Percentiles rank a stretch among this genome's conserved stretches.
These are phyloP conservation scores for Fragilaria radians DNA, from an alignment of 108 stramenopile genomes.

Conservation along the genomic window DNA sequence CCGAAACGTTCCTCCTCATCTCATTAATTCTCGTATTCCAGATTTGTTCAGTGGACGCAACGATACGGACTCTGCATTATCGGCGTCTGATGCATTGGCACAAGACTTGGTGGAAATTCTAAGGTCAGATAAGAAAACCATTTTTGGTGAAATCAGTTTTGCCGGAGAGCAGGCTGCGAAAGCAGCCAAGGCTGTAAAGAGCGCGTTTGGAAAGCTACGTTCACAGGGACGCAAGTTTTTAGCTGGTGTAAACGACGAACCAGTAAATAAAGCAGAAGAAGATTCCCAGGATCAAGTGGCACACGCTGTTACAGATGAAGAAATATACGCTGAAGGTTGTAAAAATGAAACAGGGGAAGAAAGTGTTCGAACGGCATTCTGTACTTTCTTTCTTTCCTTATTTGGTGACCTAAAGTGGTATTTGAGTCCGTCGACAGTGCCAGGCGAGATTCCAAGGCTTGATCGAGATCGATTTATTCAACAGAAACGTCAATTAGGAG, in stretches of 20 bases:
- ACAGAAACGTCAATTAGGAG: conserved; percentile 61
- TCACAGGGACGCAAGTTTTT: conserved; percentile 23
- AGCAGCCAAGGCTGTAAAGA: conserved; percentile 46
- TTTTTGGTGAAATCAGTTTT: conserved; percentile 45
- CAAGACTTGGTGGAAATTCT: conserved; percentile 69
- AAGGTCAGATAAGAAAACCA: conserved; percentile 60
- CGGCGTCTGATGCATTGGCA: conserved; percentile 46
- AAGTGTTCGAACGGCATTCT: conserved; percentile 62
- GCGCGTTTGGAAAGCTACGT: conserved; percentile 23
- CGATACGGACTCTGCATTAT: background rate
- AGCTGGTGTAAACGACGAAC: conserved; percentile 9
- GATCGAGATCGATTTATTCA: conserved; percentile 66
- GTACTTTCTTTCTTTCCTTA: conserved; percentile 66
- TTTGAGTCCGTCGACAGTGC: conserved; percentile 33
- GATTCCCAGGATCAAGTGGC: conserved; percentile 12
- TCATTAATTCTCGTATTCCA: conserved; percentile 29
- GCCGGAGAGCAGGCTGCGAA: conserved; percentile 46
- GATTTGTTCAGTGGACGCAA: conserved; percentile 30
- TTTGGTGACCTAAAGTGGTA: conserved; percentile 80
- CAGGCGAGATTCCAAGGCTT: conserved; percentile 40
- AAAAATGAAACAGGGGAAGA: conserved; percentile 75
- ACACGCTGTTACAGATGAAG: conserved; percentile 19
- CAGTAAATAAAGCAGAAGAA: conserved; percentile 11
- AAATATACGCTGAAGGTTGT: conserved; percentile 52
- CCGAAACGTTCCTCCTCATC: conserved; percentile 39